Base-by-base conservation (phyloP, 352 stramenopile species). In the Globisporangium splendens region DNA sequence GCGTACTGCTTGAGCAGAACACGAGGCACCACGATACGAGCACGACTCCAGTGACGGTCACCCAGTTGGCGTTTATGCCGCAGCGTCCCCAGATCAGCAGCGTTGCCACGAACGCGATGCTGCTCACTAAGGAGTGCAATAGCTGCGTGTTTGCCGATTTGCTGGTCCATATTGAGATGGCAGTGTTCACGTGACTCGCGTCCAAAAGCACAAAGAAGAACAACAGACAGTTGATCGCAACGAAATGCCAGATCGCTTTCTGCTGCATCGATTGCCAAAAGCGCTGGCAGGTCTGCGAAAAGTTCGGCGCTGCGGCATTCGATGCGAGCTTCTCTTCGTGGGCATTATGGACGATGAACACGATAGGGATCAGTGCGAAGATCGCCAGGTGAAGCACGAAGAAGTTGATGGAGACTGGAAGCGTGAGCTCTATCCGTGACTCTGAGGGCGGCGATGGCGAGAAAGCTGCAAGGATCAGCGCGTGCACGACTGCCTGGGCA, bases 191-290 rank as follows among this genome's bases (percentile, higher is more conserved):
- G 46, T 68, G 58, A 1, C 21, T 28, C 44, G 70, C 63, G 22
- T 77, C 69, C 24, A 82, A 65, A n/a, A 70, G 38, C 3, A 48
- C 57, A 51, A 78, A 82, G 54, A 77, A 79, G 52, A 65, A 75
- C 46, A 82, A 62, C 43, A 73, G 44, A 51, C 63, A 70, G 62
- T 77, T 77, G 61, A 79, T 68, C 4, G 70, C 62, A 5, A 81
- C 53, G 41, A 83, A 63, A 42, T 81, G 63, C 63, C 71, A 83
- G 18, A 83, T 66, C n/a, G 72, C 74, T 18, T 68, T 61, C 49
- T 79, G 71, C 62, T 79, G 61, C 17, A 58, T 61, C 13, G 59
- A 59, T n/a, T 58, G 61, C 53, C 54, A 64, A 50, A 75, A 64
- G 24, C 56, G 61, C 1, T 43, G 53, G 11, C 60, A 57, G 13